phyloP scores from a whole-genome alignment of 1,284 basidiomycete species.

The Fomes fomentarius region DNA sequence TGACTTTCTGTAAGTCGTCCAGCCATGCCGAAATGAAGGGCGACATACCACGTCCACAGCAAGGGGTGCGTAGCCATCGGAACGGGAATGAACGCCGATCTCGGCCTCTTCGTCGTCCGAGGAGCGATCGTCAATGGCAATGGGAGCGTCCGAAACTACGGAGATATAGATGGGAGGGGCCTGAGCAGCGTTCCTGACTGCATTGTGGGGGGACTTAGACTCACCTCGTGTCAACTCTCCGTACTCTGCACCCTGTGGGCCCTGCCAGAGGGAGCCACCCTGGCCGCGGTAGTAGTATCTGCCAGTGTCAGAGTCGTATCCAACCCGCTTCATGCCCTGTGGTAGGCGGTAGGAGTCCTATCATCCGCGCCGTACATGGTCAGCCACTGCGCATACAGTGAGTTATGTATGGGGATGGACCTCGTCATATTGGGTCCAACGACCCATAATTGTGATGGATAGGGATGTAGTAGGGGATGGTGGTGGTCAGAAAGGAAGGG shows the following conservation, averaged over 20 bases:
- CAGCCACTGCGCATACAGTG: background rate
- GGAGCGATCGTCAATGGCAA: conserved; percentile 17
- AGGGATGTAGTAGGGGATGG: too few relatives aligned
- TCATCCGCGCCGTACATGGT: background rate
- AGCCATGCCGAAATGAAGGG: background rate
- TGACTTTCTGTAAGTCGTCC: conserved; percentile 48
- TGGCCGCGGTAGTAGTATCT: conserved; percentile 40
- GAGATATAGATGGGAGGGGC: background rate
- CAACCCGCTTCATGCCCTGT: conserved; percentile 45
- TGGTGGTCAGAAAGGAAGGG: conserved; percentile 15
- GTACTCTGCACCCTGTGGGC: conserved; percentile 38
- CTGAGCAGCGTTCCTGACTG: conserved; percentile 6
- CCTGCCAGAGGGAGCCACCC: conserved; percentile 40
- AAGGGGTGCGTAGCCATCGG: conserved; percentile 60
- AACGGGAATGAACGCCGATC: conserved; percentile 55
- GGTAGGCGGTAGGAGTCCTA: conserved; percentile 46
- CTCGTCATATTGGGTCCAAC: conserved; percentile 46
- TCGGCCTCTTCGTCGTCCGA: conserved; percentile 44
- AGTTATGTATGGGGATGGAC: conserved; percentile 22
- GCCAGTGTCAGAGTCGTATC: conserved; percentile 45
- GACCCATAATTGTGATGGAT: conserved; percentile 34
- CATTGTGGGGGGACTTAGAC: conserved; percentile 19
- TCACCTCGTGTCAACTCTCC: conserved; percentile 40
- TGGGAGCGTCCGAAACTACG: conserved; percentile 29
- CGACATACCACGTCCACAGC: conserved; percentile 54